Percentiles rank a stretch among this genome's conserved stretches.
Evolutionary conservation across 2,329 filamentous ascomycete genomes (phyloP).

Genomic region (Onygenales sp.): DNA sequence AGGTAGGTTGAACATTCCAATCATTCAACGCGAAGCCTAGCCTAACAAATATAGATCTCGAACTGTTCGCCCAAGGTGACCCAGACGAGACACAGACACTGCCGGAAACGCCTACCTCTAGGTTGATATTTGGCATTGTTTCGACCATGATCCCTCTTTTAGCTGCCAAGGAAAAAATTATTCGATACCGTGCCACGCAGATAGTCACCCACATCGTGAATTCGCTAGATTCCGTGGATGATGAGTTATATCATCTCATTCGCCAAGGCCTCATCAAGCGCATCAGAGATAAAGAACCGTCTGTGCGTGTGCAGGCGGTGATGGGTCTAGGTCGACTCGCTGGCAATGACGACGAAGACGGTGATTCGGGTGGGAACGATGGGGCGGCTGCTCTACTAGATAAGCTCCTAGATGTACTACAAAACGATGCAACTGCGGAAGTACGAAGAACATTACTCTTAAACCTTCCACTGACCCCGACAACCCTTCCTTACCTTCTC

Average conservation of each 20-base stretch:
- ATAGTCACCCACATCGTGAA: constrained; percentile 87
- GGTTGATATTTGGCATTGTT: constrained; percentile 67
- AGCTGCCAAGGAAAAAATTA: constrained; percentile 80
- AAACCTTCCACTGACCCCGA: constrained; percentile 78
- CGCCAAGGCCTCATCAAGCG: constrained; percentile 71
- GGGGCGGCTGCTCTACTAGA: constrained; percentile 61
- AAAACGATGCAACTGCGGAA: constrained; percentile 90
- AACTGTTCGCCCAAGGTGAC: constrained; percentile 51
- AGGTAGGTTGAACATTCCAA: constrained; percentile 25
- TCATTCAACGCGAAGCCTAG: background rate
- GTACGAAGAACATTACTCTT: constrained; percentile 79
- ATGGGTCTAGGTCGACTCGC: constrained; percentile 79
- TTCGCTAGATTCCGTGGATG: constrained; percentile 82
- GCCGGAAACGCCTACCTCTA: constrained; percentile 73
- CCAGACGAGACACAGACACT: constrained; percentile 61
- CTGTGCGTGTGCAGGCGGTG: constrained; percentile 85
- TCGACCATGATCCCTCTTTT: constrained; percentile 66
- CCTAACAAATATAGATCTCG: constrained; percentile 50
- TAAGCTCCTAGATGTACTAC: constrained; percentile 77
- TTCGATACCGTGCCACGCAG: constrained; percentile 83
- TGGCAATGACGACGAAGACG: constrained; percentile 58
- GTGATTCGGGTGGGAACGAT: constrained; percentile 60
- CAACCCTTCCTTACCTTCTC: constrained; percentile 75
- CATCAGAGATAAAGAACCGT: constrained; percentile 86
- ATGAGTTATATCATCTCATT: constrained; percentile 77